Evolutionary conservation across 495 filamentous ascomycete species (phyloP), one percentile per base, ranked within the genome.

Genomic region (Neurospora hispaniola): DNA sequence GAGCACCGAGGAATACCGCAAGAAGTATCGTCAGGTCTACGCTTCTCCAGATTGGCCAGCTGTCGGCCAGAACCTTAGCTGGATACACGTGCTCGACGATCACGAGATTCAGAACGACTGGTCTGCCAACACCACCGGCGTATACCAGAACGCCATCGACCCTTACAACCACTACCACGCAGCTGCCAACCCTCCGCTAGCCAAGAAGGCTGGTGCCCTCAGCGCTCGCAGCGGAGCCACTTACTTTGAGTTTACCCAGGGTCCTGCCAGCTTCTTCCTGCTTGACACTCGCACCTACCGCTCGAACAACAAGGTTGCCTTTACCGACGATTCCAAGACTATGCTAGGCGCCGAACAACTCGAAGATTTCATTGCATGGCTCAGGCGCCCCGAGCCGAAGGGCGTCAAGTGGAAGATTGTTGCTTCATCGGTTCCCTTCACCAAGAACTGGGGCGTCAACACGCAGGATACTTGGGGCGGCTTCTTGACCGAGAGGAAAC

Each of bases 31-130:
- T 35, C 93, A 95, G 75, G 88, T 97, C 41, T 99, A 99, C 78
- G 89, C 92, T 3, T 97, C 94, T 7, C 96, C 96, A 0, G 94
- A 95, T 76, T 98, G 94, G 95, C 83, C 86, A 2, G 77, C 84
- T 1, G 89, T 90, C 4, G 86, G 85, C 5, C 81, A 88, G 41
- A 88, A 92, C 72, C 87, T 99, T 9, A 94, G 94, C 70, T 99
- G 96, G 96, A 92, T 99, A 42, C 96, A 99, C 76, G 93, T 96
- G 1, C 85, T 96, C 7, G 96, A 99, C 76, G 96, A 99, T 82
- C 96, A 99, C 74, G 96, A 99, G 76, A 97, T 99, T 69, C 88
- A 86, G 9, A 99, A 97, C 78, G 94, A 97, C 81, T 97, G 93
- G 94, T 89, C 88, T 62, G 78, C 85, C 44, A 92, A 93, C 81